These are phyloP conservation scores for Kuraishia molischiana DNA, from an alignment of 805 yeast genomes.

Conservation along the genomic window DNA sequence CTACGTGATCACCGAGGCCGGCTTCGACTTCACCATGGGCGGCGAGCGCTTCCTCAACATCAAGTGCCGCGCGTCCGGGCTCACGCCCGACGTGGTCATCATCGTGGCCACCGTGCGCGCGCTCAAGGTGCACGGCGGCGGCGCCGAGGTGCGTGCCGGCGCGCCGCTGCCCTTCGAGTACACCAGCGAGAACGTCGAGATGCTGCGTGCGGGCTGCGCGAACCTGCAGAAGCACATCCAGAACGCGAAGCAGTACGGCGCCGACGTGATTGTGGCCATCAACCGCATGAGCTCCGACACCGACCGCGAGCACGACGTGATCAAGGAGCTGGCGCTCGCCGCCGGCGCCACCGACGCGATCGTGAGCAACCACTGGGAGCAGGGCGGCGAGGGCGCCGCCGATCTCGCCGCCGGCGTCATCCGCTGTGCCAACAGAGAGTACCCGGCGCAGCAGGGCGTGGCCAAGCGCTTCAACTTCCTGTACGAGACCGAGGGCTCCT, in stretches of 20 bases:
- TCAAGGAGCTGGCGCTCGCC: conserved; percentile 54
- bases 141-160: conserved; percentile 82
- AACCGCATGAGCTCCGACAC: conserved; percentile 72
- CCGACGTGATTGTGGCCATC: conserved; percentile 76
- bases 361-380: conserved; percentile 79
- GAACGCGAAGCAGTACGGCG: conserved; percentile 62
- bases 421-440: conserved; percentile 38
- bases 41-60: conserved; percentile 96
- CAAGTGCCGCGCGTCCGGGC: conserved; percentile 88
- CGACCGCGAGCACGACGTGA: conserved; percentile 56
- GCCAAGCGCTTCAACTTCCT: conserved; percentile 33
- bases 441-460: conserved; percentile 7
- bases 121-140: conserved; percentile 86
- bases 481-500: conserved; percentile 52
- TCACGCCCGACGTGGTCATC: conserved; percentile 82
- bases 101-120: conserved; percentile 96
- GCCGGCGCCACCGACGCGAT: conserved; percentile 79
- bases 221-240: conserved; percentile 71
- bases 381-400: conserved; percentile 78
- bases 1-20: conserved; percentile 94
- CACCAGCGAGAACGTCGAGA: conserved; percentile 58
- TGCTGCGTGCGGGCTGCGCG: conserved; percentile 60
- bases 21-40: conserved; percentile 98
- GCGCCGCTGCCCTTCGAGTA: conserved; percentile 69
- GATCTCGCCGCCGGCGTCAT: conserved; percentile 66